Evolutionary conservation across 257 asterid species (phyloP), one percentile per base, ranked within the genome.

Genomic region (Catharanthus roseus): DNA sequence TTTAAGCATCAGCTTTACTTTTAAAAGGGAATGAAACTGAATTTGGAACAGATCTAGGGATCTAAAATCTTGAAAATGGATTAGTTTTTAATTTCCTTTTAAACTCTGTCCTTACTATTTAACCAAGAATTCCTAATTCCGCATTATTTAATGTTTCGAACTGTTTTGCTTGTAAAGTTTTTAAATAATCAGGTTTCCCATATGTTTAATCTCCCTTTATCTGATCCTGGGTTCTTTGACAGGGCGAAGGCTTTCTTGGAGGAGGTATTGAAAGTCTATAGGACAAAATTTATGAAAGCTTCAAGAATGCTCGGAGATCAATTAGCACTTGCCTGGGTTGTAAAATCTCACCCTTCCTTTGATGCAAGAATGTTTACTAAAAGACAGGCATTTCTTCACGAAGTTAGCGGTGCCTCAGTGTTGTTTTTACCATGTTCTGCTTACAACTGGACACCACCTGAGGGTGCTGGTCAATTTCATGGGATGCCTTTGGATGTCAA

Each of bases 271-370:
- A 65, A 78, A 77, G 85, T 79, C 65, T 91, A 86, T 80, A 77
- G 72, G 31, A 73, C 89, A 13, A 87, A 80, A 78, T 95, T 82
- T 85, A 83, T 86, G 91, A 87, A 76, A 77, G 96, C 97, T 83
- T 95, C 99, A 66, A 78, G 95, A 74, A 95, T 89, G 97, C 97
- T 91, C 53, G 97, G 97, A 77, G 99, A 95, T 87, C 97, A 95
- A 77, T 78, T 91, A 84, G 97, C 97, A 28, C 97, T 95, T 68
- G 96, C 88, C 16, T 91, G 96, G 96, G 87, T 87, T 26, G 89
- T 95, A 57, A 87, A 75, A 67, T 88, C 95, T 33, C 68, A 82
- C 26, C 83, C 87, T 83, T 81, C 84, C 31, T 91, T 95, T 49
- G 79, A 86, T 78, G 68, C 44, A 3, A 74, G 64, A 78, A 84